A percentile compares a stretch with the other conserved stretches of the same genome.
These are phyloP conservation scores for Solanum sejunctum DNA, from an alignment of 257 asterid genomes.

Conservation along the genomic window DNA sequence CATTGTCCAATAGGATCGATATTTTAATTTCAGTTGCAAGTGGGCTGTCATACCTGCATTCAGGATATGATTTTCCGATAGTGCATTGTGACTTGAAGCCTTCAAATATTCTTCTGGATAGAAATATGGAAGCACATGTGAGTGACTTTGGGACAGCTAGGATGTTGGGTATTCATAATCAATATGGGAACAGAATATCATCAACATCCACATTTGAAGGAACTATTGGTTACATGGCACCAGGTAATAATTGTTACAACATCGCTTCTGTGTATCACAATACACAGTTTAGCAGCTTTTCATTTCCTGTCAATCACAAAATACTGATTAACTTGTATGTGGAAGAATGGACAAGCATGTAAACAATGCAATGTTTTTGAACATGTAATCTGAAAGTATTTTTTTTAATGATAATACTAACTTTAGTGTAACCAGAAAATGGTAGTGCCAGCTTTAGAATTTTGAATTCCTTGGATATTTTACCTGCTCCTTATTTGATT, in stretches of 20 bases:
- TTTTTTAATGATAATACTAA: not conserved
- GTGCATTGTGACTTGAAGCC: constrained; percentile 92
- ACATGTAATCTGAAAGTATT: not conserved
- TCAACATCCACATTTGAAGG: constrained; percentile 64
- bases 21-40: constrained; percentile 42
- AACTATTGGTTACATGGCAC: constrained; percentile 89
- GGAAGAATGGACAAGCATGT: not conserved
- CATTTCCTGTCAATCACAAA: not conserved
- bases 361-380: not conserved
- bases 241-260: constrained; percentile 35
- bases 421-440: not conserved
- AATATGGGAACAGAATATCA: constrained; percentile 26
- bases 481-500: not conserved
- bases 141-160: constrained; percentile 88
- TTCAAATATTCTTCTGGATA: constrained; percentile 64
- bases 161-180: constrained; percentile 46
- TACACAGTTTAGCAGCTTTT: not conserved
- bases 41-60: constrained; percentile 59
- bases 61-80: constrained; percentile 62
- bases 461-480: not conserved
- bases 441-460: not conserved
- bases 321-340: not conserved
- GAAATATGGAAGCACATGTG: constrained; percentile 43
- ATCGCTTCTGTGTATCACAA: not conserved
- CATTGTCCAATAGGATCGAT: constrained; percentile 34